Evolutionary conservation across 805 yeast genomes (phyloP).

Genomic region (Scheffersomyces lignosus): DNA sequence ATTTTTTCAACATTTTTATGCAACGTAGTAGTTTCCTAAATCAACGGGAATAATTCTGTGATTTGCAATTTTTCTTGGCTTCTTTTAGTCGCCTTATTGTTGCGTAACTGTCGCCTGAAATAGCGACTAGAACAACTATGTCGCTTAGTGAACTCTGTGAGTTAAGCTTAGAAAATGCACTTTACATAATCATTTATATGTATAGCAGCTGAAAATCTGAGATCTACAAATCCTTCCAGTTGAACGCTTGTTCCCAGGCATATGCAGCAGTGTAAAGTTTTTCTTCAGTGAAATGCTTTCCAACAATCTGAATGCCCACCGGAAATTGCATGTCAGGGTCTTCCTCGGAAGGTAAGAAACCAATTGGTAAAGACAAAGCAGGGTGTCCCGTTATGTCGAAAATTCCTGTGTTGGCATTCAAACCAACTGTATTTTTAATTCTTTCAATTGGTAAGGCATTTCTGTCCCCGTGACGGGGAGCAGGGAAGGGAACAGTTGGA

Average conservation of each 20-base stretch:
- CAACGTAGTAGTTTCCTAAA: too few species aligned
- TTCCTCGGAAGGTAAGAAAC: conserved; percentile 27
- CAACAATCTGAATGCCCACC: conserved; percentile 35
- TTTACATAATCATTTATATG: too few species aligned
- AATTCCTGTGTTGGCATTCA: conserved; percentile 35
- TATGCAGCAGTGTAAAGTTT: conserved; percentile 32
- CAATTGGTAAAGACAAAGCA: conserved; percentile 33
- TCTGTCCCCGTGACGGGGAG: conserved; percentile 26
- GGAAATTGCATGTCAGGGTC: conserved; percentile 31
- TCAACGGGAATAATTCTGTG: too few species aligned
- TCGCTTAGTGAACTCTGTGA: too few species aligned
- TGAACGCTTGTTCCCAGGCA: conserved; percentile 33
- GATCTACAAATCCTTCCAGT: conserved; percentile 17
- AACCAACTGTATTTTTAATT: conserved; percentile 28
- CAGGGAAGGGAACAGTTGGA: conserved; percentile 28
- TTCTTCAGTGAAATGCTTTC: conserved; percentile 30
- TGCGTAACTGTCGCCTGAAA: too few species aligned
- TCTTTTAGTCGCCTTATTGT: too few species aligned
- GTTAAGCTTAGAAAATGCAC: too few species aligned
- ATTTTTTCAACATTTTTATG: too few species aligned
- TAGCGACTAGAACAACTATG: too few species aligned
- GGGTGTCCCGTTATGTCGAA: conserved; percentile 41
- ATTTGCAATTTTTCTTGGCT: too few species aligned
- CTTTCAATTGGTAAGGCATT: conserved; percentile 18
- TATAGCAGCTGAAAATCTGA: too few species aligned